Base-by-base conservation (phyloP, 371 early-diverging fungal genomes). In the Mortierella sp. region DNA sequence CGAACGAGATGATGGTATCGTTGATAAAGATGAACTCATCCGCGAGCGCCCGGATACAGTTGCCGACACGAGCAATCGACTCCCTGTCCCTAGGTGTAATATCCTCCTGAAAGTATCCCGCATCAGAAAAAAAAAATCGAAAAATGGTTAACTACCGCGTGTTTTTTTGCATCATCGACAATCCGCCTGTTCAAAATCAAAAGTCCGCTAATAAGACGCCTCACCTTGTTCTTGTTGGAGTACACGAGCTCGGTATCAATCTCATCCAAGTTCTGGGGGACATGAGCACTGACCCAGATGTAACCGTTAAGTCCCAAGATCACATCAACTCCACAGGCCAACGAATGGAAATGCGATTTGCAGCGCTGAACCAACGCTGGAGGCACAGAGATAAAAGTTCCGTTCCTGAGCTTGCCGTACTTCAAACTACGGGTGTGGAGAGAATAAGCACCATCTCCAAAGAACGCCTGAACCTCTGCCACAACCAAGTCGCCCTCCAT, bases 231-330 rank as follows among this genome's bases (percentile, higher is more conserved):
- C 77, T 91, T 89, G 82, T 94, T 94, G 14, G 95, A 91, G 84
- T 97, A 97, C 18, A 96, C 90, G 18, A 91, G 92, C 74, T 96
- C 89, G 0, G 76, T 80, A 41, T 92, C 88, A 51, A 88, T 85
- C 41, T 90, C 91, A 72, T 89, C 80, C 75, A 93, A 87, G 27
- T 88, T 82, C 44, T 84, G 76, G n/a, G 90, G 83, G 7, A 91
- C 92, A 73, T 95, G 96, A 86, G 97, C 97, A 89, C 95, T 92
- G 41, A 99, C 95, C 97, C 97, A 99, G 72, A 99, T 96, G 83
- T 97, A 98, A 0, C 99, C 99, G 83, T 99, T 99, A 43, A 98
- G 86, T 11, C 99, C 99, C 70, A 99, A 89, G 70, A 99, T 96
- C 21, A 99, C 90, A 83, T 98, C 96, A 16, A 99, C 94, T 58